phyloP scores from a whole-genome alignment of 257 asterid species.

The Solanum dulcamara region DNA sequence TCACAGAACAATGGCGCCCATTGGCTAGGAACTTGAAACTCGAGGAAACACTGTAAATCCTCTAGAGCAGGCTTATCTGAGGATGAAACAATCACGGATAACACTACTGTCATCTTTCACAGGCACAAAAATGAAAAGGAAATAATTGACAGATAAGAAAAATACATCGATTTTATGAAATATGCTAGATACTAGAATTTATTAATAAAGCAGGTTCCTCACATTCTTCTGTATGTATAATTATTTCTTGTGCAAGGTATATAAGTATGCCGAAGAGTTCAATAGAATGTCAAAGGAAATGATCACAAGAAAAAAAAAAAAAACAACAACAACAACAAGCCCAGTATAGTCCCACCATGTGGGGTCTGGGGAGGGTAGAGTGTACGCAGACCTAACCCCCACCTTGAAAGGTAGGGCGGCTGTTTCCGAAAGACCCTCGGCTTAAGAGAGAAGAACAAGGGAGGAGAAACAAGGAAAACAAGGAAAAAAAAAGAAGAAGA shows the following conservation, averaged over 20 bases:
- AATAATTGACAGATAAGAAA: background rate
- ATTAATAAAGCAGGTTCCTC: background rate
- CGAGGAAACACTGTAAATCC: slow-evolving; percentile 81
- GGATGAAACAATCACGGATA: background rate
- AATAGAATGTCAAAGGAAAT: background rate
- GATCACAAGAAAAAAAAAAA: background rate
- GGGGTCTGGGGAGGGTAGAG: too few species aligned
- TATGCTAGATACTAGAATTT: background rate
- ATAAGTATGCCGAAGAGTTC: background rate
- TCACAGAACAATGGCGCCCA: slow-evolving; percentile 97
- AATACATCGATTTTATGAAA: background rate
- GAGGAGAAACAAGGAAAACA: too few species aligned
- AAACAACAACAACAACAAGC: too few species aligned
- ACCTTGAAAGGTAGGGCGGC: too few species aligned
- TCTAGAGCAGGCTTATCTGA: slow-evolving; percentile 85
- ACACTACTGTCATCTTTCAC: background rate
- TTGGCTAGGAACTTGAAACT: slow-evolving; percentile 94
- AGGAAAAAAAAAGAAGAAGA: too few species aligned
- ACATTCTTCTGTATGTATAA: background rate
- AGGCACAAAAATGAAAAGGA: background rate
- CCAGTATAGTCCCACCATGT: too few species aligned
- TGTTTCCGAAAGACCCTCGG: too few species aligned
- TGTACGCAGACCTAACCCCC: too few species aligned
- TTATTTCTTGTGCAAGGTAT: background rate
- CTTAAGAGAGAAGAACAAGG: too few species aligned